These are phyloP conservation scores for Salix arbutifolia DNA, from an alignment of 345 rosid genomes.

Conservation along the genomic window DNA sequence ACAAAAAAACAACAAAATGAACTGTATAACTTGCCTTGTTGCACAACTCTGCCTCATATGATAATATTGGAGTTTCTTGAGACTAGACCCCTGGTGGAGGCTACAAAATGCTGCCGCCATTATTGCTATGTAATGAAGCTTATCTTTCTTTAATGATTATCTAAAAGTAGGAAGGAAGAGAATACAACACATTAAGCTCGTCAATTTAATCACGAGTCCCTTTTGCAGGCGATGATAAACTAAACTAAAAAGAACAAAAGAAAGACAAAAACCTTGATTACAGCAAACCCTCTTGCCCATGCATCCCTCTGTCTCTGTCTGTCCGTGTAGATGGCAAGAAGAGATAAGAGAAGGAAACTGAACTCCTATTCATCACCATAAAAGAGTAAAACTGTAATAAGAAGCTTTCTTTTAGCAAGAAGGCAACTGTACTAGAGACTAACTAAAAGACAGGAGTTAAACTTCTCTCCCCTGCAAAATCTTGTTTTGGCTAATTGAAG, in stretches of 20 bases:
- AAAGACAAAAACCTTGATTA: not conserved
- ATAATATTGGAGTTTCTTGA: not conserved
- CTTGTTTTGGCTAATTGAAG: not conserved
- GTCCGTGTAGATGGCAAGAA: not conserved
- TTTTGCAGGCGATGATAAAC: not conserved
- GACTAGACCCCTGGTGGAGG: not conserved
- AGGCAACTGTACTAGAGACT: not conserved
- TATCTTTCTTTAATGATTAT: not conserved
- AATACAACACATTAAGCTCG: not conserved
- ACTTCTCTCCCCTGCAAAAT: not conserved
- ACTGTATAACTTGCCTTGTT: not conserved
- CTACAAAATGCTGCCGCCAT: conserved; percentile 8
- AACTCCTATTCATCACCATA: not conserved
- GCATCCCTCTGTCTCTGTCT: not conserved
- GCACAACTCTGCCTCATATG: not conserved
- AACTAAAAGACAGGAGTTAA: not conserved
- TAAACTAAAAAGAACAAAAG: not conserved
- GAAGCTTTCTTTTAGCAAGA: not conserved
- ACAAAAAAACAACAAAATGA: not conserved
- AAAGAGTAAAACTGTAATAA: no score
- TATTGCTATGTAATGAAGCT: not conserved
- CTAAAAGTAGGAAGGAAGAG: not conserved
- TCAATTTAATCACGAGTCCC: not conserved
- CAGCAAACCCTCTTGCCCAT: not conserved
- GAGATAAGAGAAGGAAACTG: not conserved